Evolutionary conservation across 2,329 filamentous ascomycete genomes (phyloP), one percentile per base, ranked within the genome.

Genomic region (Cytospora schulzeri): DNA sequence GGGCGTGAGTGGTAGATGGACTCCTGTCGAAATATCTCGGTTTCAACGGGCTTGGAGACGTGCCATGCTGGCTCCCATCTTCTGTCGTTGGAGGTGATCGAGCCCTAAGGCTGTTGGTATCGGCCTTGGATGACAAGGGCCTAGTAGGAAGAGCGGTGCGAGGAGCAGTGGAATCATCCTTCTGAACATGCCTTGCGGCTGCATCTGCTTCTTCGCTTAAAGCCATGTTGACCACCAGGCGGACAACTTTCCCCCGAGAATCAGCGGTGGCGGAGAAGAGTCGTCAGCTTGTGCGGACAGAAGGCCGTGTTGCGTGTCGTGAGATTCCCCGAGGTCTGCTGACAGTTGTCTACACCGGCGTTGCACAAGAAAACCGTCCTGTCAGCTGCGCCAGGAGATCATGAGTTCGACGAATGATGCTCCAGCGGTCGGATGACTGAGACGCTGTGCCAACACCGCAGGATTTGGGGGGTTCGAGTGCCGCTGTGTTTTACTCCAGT

Each of bases 141-240:
- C 70, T 64, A 12, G 68, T 64, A 2, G 71, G 71, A 24, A 73
- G 68, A n/a, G 71, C 70, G 24, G 66, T 68, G 9, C 68, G 65
- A 31, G 57, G 51, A 35, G 63, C 33, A 58, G 19, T 62, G n/a
- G 64, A 51, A 35, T 61, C 55, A 24, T 65, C 56, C 62, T 62
- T 64, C 51, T 62, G 45, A 26, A 57, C 57, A 12, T 48, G 65
- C 31, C 55, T 53, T 52, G 41, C 60, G 45, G 58, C 41, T 24
- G 67, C 28, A 26, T 52, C 50, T 45, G 62, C 52, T 29, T 55
- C 57, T 54, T 65, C 58, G 45, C 67, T 67, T 41, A 64, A 33
- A 38, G 65, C 66, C 67, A 68, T 68, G 24, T 58, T 63, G 56
- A 60, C 59, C 38, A 63, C 41, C 33, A 38, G 14, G 19, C n/a